phyloP scores from a whole-genome alignment of 2,329 filamentous ascomycete species.

The Paecilomyces fulvus region DNA sequence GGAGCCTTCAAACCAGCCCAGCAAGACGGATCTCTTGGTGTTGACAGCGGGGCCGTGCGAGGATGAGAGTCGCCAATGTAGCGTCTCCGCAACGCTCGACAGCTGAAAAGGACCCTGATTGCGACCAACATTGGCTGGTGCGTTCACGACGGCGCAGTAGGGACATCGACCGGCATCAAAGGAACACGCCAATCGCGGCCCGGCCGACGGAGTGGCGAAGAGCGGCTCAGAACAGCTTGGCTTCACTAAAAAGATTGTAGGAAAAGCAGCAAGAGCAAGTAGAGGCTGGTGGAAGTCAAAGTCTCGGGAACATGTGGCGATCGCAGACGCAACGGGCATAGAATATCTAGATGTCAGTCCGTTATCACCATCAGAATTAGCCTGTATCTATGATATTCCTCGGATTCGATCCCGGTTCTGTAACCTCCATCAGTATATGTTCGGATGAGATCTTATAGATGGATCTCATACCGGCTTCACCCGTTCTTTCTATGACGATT shows the following conservation, averaged over 20 bases:
- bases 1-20: background rate
- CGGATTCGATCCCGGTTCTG: background rate
- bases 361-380: background rate
- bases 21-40: background rate
- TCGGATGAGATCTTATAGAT: background rate
- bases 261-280: background rate
- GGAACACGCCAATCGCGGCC: background rate
- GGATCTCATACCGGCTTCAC: background rate
- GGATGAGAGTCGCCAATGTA: background rate
- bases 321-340: background rate
- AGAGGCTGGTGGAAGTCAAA: background rate
- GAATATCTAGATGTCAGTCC: background rate
- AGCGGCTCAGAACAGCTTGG: background rate
- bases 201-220: background rate
- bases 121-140: background rate
- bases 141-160: background rate
- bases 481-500: background rate
- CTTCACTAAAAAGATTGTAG: background rate
- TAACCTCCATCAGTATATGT: background rate
- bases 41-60: background rate
- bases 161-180: background rate
- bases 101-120: background rate
- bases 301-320: background rate
- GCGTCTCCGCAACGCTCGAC: background rate
- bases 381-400: background rate